Conservation (phyloP, 495 filamentous ascomycete species). For the Podospora didyma region DNA sequence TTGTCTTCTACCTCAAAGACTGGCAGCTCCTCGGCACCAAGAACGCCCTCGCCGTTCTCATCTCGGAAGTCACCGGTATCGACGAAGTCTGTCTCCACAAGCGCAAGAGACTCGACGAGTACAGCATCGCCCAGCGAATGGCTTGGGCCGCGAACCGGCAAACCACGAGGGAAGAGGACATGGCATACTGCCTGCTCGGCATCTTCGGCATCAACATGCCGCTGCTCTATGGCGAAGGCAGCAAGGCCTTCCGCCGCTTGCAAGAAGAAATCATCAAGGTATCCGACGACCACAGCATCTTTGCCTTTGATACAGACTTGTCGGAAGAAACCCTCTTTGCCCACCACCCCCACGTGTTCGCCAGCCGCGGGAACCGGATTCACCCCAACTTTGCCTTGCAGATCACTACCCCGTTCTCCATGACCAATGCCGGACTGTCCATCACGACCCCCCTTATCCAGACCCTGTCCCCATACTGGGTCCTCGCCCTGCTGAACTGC, state of each 20-base stretch:
- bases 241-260: neutral
- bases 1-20: constrained; percentile 29
- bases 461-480: constrained; percentile 27
- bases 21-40: constrained; percentile 32
- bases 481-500: constrained; percentile 23
- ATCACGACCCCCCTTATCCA: constrained; percentile 21
- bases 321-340: constrained; percentile 18
- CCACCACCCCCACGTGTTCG: constrained; percentile 17
- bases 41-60: constrained; percentile 10
- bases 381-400: constrained; percentile 10
- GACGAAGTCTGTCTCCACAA: constrained; percentile 15
- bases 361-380: constrained; percentile 1
- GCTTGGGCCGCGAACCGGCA: constrained; percentile 32
- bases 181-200: constrained; percentile 39
- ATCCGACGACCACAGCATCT: constrained; percentile 21
- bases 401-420: constrained; percentile 19
- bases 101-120: constrained; percentile 4
- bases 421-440: constrained; percentile 25
- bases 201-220: constrained; percentile 31
- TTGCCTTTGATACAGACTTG: constrained; percentile 15
- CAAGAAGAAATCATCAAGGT: constrained; percentile 27
- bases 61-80: constrained; percentile 32
- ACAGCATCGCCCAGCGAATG: constrained; percentile 35
- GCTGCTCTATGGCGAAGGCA: too few species aligned
- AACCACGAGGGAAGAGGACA: constrained; percentile 21